Percentiles rank a stretch among this genome's conserved stretches.
phyloP scores from a whole-genome alignment of 1,284 basidiomycete species.

The Cryptococcus sp. region DNA sequence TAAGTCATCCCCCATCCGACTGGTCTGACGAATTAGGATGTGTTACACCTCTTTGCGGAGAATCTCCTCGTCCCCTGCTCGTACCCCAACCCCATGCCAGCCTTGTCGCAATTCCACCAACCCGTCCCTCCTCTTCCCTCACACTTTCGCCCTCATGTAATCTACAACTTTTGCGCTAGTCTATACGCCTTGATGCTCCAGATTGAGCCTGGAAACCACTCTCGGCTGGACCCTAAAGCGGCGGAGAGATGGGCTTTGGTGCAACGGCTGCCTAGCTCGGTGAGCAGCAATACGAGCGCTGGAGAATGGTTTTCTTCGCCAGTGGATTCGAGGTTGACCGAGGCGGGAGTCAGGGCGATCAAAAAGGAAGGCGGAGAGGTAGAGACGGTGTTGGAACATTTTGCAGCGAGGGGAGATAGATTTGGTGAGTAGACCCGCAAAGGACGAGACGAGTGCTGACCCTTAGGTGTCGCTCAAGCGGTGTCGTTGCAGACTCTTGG shows the following conservation, averaged over 20 bases:
- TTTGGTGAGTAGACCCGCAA: constrained; percentile 25
- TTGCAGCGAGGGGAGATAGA: constrained; percentile 21
- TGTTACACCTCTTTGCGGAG: constrained; percentile 35
- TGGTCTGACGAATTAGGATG: constrained; percentile 24
- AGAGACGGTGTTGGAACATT: constrained; percentile 10
- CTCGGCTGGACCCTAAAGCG: constrained; percentile 3
- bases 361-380: constrained; percentile 2
- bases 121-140: constrained; percentile 35
- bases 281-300: constrained; percentile 8
- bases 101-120: constrained; percentile 30
- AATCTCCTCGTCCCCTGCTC: constrained; percentile 36
- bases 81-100: constrained; percentile 42
- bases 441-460: background rate
- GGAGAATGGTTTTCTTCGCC: constrained; percentile 39
- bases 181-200: constrained; percentile 30
- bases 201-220: constrained; percentile 20
- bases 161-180: constrained; percentile 39
- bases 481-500: constrained; percentile 25
- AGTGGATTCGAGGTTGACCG: constrained; percentile 29
- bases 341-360: constrained; percentile 12
- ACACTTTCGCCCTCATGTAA: constrained; percentile 30
- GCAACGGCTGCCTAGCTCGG: constrained; percentile 26
- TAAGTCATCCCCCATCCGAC: constrained; percentile 10
- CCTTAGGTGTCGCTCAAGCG: constrained; percentile 27
- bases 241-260: constrained; percentile 38